These are phyloP conservation scores for Trichoderma sp. DNA, from an alignment of 2,329 filamentous ascomycete species.

Conservation along the genomic window DNA sequence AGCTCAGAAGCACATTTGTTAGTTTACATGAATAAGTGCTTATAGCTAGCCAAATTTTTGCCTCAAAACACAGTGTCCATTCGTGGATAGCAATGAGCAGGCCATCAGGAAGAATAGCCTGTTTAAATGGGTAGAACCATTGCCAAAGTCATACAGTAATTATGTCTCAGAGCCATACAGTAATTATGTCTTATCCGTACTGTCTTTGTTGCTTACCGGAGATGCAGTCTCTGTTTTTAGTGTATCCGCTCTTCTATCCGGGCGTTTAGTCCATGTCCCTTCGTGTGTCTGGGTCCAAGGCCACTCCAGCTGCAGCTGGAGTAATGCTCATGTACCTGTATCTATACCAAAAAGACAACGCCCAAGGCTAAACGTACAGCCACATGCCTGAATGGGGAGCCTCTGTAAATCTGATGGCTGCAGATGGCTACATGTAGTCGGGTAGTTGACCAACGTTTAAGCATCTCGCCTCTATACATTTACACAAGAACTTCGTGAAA, in stretches of 20 bases:
- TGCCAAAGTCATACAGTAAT: background rate
- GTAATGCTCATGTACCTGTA: background rate
- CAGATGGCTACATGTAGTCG: background rate
- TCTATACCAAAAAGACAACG: background rate
- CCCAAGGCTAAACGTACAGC: background rate
- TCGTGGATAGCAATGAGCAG: background rate
- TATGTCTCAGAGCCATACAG: background rate
- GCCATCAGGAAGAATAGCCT: background rate
- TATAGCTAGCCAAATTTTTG: background rate
- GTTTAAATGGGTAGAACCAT: background rate
- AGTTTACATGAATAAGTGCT: background rate
- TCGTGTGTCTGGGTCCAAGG: background rate
- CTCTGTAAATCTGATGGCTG: background rate
- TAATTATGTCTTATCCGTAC: background rate
- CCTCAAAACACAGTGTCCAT: background rate
- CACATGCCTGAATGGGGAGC: background rate
- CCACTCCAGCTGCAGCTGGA: background rate
- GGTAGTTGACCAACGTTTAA: background rate
- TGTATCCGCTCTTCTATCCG: background rate
- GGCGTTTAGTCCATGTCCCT: background rate
- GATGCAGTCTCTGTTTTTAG: background rate
- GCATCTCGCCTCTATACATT: background rate
- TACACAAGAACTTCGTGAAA: background rate
- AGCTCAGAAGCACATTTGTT: background rate
- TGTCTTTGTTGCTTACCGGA: background rate